phyloP scores from a whole-genome alignment of 768 basidiomycete species.

The Pisolithus microcarpus region DNA sequence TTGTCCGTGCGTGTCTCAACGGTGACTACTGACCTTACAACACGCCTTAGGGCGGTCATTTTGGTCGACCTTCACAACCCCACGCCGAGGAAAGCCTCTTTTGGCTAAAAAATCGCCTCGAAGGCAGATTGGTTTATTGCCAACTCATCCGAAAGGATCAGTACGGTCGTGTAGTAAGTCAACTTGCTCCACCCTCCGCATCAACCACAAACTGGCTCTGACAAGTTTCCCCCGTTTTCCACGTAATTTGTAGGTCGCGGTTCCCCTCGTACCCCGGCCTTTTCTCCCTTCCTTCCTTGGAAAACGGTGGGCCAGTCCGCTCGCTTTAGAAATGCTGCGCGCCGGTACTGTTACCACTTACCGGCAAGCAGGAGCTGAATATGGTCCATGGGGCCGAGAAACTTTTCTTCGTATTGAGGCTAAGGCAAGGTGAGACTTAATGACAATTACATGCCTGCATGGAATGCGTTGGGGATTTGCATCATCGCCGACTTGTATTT shows the following conservation, averaged over 20 bases:
- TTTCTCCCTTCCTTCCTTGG: slow-evolving; percentile 46
- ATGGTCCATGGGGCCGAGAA: slow-evolving; percentile 63
- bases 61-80: slow-evolving; percentile 74
- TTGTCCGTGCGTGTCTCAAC: not conserved
- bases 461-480: not conserved
- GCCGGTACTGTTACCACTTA: slow-evolving; percentile 75
- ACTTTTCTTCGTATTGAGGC: slow-evolving; percentile 54
- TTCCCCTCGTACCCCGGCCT: slow-evolving; percentile 44
- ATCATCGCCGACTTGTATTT: not conserved
- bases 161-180: slow-evolving; percentile 70
- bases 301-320: slow-evolving; percentile 34
- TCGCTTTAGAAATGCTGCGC: slow-evolving; percentile 69
- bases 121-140: slow-evolving; percentile 57
- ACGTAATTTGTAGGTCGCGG: slow-evolving; percentile 47
- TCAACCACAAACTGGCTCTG: no score
- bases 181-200: not conserved
- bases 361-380: slow-evolving; percentile 70
- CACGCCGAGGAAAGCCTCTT: slow-evolving; percentile 64
- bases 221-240: not conserved
- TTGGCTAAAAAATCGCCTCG: slow-evolving; percentile 57
- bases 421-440: slow-evolving; percentile 54
- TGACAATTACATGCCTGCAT: not conserved
- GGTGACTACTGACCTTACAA: not conserved
- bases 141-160: slow-evolving; percentile 75
- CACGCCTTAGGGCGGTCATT: slow-evolving; percentile 59